Evolutionary conservation across 2,329 filamentous ascomycete genomes (phyloP).

Genomic region (Thyridium curvatum): DNA sequence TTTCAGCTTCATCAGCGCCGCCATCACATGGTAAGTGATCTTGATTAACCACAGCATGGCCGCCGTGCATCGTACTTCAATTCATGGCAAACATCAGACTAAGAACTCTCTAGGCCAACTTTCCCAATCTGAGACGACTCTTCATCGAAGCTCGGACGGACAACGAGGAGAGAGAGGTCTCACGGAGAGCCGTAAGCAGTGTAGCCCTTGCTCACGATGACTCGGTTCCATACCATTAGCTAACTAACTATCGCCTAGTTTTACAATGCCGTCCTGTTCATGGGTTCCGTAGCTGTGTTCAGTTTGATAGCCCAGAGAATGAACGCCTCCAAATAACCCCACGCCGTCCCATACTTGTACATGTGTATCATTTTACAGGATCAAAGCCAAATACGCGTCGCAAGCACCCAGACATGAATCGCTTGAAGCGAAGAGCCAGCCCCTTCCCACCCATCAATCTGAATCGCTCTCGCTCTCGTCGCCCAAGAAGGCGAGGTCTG

Average conservation of each 20-base stretch:
- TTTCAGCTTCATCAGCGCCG: too few relatives aligned
- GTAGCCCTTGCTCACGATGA: constrained; percentile 1
- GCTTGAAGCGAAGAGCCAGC: not conserved
- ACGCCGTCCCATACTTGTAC: not conserved
- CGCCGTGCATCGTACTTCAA: too few relatives aligned
- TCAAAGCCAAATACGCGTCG: not conserved
- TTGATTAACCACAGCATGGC: too few relatives aligned
- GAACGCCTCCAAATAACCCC: constrained; percentile 38
- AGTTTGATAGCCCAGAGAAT: constrained; percentile 88
- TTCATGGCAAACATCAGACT: not conserved
- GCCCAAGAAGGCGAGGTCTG: constrained; percentile 59
- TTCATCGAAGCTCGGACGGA: constrained; percentile 94
- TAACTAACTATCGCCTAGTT: constrained; percentile 54
- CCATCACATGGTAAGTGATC: too few relatives aligned
- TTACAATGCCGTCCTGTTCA: constrained; percentile 94
- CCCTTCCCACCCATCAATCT: constrained; percentile 45
- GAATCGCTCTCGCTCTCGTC: constrained; percentile 66
- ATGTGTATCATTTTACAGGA: not conserved
- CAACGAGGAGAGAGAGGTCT: constrained; percentile 90
- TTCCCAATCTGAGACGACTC: constrained; percentile 90
- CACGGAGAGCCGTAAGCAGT: constrained; percentile 73
- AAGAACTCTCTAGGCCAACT: constrained; percentile 54
- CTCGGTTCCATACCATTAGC: not conserved
- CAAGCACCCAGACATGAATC: not conserved
- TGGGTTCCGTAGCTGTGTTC: constrained; percentile 92